phyloP scores from a whole-genome alignment of 306 rosid species.

The Oemleria cerasiformis region DNA sequence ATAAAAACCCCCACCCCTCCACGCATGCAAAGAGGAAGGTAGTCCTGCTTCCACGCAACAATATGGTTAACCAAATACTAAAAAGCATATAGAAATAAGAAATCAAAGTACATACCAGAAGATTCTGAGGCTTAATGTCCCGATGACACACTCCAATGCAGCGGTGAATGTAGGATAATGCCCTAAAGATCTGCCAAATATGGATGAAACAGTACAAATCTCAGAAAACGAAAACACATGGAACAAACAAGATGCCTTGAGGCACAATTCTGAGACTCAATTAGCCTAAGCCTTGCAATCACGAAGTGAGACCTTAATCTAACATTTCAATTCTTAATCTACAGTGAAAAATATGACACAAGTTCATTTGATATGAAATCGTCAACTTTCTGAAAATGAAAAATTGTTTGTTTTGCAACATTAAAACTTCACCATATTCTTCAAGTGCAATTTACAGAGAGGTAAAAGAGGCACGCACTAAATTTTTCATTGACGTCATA shows the following conservation, averaged over 20 bases:
- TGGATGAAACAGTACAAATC: slow-evolving; percentile 6
- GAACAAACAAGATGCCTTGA: neutral
- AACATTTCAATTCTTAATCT: neutral
- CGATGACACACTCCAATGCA: slow-evolving; percentile 97
- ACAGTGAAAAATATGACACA: neutral
- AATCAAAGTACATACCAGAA: slow-evolving; percentile 51
- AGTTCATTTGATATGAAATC: neutral
- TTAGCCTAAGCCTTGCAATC: slow-evolving; percentile 2
- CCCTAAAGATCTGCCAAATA: slow-evolving; percentile 78
- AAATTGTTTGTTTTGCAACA: neutral
- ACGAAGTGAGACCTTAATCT: neutral
- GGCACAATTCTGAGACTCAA: neutral
- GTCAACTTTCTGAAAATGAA: neutral
- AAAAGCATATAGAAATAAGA: neutral
- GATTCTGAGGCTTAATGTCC: slow-evolving; percentile 96
- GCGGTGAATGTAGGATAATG: slow-evolving; percentile 85
- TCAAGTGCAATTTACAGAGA: slow-evolving; percentile 7
- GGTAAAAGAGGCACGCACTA: slow-evolving; percentile 1
- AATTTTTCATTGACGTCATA: slow-evolving; percentile 20
- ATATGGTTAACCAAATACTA: neutral
- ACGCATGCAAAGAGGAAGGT: neutral
- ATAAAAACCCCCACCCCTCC: neutral
- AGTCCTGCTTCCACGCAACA: neutral
- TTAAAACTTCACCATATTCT: neutral
- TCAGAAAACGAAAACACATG: neutral